These are phyloP conservation scores for Glycine tomentella DNA, from an alignment of 306 rosid genomes.

Conservation along the genomic window DNA sequence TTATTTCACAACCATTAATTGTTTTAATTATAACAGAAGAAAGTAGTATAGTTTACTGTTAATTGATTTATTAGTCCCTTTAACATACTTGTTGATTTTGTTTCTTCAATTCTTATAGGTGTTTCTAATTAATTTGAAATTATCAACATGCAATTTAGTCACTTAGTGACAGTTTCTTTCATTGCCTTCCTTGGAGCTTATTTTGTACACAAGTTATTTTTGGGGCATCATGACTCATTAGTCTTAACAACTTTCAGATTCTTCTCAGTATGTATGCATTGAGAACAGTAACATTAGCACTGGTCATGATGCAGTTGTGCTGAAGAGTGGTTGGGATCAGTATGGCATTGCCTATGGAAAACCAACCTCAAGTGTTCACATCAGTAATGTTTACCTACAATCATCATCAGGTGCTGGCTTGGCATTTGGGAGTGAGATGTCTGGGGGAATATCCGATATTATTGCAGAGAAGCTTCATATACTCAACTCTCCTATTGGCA, in stretches of 20 bases:
- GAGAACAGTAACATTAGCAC: slow-evolving; percentile 63
- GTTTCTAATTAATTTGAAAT: neutral
- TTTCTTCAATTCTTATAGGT: neutral
- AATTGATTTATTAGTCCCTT: neutral
- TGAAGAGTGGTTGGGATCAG: slow-evolving; percentile 79
- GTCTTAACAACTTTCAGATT: slow-evolving; percentile 54
- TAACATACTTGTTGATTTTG: neutral
- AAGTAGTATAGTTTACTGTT: neutral
- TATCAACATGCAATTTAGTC: too few relatives aligned
- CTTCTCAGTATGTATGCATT: slow-evolving; percentile 63
- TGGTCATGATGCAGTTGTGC: slow-evolving; percentile 63
- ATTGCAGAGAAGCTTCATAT: slow-evolving; percentile 6
- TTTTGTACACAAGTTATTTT: neutral
- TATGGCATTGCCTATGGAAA: slow-evolving; percentile 63
- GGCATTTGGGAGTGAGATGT: slow-evolving; percentile 28
- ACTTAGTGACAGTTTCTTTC: neutral
- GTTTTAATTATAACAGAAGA: neutral
- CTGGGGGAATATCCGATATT: slow-evolving; percentile 21
- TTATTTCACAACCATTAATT: neutral
- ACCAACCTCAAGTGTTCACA: slow-evolving; percentile 56
- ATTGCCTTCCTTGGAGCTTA: neutral
- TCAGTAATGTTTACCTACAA: slow-evolving; percentile 20
- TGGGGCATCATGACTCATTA: neutral
- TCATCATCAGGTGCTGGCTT: slow-evolving; percentile 25
- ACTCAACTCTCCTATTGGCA: slow-evolving; percentile 4